phyloP scores from a whole-genome alignment of 1,284 basidiomycete species.

The Cryptococcus floricola region DNA sequence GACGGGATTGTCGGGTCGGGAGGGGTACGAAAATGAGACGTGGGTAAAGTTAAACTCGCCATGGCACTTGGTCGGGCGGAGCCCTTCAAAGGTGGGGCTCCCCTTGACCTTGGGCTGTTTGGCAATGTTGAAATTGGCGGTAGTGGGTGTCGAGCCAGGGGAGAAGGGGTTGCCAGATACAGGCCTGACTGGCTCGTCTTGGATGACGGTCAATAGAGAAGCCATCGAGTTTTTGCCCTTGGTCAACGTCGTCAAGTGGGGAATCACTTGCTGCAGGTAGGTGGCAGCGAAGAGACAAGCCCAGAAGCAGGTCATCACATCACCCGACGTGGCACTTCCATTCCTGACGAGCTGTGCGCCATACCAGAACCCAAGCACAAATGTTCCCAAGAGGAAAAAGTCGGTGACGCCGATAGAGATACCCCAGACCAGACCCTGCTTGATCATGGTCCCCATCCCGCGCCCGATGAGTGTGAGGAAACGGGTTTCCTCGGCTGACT shows the following conservation, averaged over 20 bases:
- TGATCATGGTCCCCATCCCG: slow-evolving; percentile 52
- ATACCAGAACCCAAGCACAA: slow-evolving; percentile 96
- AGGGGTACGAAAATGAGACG: slow-evolving; percentile 82
- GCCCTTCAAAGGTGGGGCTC: slow-evolving; percentile 17
- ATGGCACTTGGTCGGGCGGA: slow-evolving; percentile 54
- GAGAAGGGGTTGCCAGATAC: slow-evolving; percentile 15
- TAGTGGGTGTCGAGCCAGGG: slow-evolving; percentile 4
- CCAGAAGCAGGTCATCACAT: slow-evolving; percentile 95
- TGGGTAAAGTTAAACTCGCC: slow-evolving; percentile 77
- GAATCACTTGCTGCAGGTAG: slow-evolving; percentile 80
- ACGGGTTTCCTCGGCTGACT: slow-evolving; percentile 58
- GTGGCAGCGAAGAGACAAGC: slow-evolving; percentile 83
- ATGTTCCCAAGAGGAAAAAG: slow-evolving; percentile 82
- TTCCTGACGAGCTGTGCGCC: slow-evolving; percentile 78
- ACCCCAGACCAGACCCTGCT: slow-evolving; percentile 70
- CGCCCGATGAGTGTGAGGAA: slow-evolving; percentile 54
- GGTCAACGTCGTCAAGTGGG: slow-evolving; percentile 69
- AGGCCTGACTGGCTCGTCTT: slow-evolving; percentile 44
- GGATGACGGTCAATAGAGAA: slow-evolving; percentile 62
- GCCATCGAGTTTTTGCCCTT: slow-evolving; percentile 84
- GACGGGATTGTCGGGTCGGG: slow-evolving; percentile 55
- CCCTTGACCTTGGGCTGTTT: background rate
- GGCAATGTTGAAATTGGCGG: background rate
- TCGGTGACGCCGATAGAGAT: slow-evolving; percentile 65
- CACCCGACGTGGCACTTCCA: slow-evolving; percentile 64